Percentiles rank a stretch among this genome's conserved stretches.
Evolutionary conservation across 176 grass and related monocot species (phyloP).

Genomic region (Canna indica): DNA sequence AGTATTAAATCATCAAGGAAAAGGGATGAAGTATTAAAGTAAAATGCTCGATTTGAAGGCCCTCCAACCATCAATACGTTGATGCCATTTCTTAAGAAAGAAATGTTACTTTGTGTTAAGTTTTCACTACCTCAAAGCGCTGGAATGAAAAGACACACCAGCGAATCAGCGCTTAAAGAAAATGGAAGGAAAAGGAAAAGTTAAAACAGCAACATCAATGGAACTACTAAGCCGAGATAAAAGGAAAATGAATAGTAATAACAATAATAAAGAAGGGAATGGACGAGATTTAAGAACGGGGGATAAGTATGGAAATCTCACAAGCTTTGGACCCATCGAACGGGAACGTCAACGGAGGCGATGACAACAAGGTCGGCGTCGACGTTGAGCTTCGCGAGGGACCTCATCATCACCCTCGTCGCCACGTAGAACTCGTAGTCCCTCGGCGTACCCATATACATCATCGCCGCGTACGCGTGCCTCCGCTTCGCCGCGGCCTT

Average conservation of each 20-base stretch:
- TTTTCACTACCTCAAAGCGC: neutral
- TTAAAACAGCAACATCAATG: neutral
- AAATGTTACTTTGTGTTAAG: no score
- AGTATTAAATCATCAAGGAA: neutral
- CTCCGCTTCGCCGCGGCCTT: constrained; percentile 17
- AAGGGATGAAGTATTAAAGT: neutral
- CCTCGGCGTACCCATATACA: constrained; percentile 99
- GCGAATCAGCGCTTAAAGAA: no score
- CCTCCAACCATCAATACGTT: no score
- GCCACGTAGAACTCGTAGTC: constrained; percentile 99
- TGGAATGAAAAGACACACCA: neutral
- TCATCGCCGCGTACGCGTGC: constrained; percentile 96
- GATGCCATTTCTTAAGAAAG: no score
- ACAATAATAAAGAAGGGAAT: neutral
- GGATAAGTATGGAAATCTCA: constrained; percentile 23
- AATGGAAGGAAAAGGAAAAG: no score
- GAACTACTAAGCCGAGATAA: neutral
- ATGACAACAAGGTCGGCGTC: constrained; percentile 89
- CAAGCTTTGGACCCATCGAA: constrained; percentile 65
- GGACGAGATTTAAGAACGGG: neutral
- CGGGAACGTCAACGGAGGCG: constrained; percentile 77
- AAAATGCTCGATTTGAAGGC: no score
- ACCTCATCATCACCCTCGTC: constrained; percentile 91
- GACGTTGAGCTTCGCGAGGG: constrained; percentile 46
- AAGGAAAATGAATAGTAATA: neutral